Base-by-base conservation (phyloP, 257 asterid species). In the Echium plantagineum region DNA sequence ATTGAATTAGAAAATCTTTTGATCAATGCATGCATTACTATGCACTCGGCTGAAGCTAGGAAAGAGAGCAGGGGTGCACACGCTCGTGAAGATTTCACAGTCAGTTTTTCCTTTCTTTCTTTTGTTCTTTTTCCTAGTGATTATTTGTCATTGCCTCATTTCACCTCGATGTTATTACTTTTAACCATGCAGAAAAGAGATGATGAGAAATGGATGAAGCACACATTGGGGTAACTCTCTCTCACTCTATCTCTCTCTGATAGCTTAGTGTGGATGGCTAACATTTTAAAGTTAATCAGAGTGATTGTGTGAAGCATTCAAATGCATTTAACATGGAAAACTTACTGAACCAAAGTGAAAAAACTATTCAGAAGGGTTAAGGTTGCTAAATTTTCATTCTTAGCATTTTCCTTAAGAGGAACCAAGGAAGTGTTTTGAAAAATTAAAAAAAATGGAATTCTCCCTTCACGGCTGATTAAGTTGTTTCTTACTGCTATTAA, bases 21-120 rank as follows among this genome's bases (percentile, higher is more conserved):
- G 71, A 93, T 93, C 42, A 89, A 93, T 64, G 99, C 99, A 57
- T 86, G 96, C 64, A 75, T 93, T 72, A 93, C 99, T 57, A 93
- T 93, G 99, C 96, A 89, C 74, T 93, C 97, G 57, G 99, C 99
- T 55, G 99, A 89, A 80, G 99, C 97, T 17, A 84, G 97, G 80
- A 89, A 89, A 73, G 98, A 93, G 77, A 93, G 98, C 72, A 78
- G 98, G 80, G 98, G 98, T 75, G 97, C 98, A 67, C 98, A 91
- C 74, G 98, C 98, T 8, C 95, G 98, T 60, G 98, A 91, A 84
- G 98, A 91, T 81, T 91, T 88, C 61, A 79, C 95, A 42, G 98
- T 88, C 64, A 67, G 90, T 81, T 69, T 61, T 60, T 9, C 20
- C 47, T 51, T 58, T 21, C 55, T 35, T 35, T 35, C 46, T 35